Evolutionary conservation across 306 rosid species (phyloP).

Genomic region (Corylus americana): DNA sequence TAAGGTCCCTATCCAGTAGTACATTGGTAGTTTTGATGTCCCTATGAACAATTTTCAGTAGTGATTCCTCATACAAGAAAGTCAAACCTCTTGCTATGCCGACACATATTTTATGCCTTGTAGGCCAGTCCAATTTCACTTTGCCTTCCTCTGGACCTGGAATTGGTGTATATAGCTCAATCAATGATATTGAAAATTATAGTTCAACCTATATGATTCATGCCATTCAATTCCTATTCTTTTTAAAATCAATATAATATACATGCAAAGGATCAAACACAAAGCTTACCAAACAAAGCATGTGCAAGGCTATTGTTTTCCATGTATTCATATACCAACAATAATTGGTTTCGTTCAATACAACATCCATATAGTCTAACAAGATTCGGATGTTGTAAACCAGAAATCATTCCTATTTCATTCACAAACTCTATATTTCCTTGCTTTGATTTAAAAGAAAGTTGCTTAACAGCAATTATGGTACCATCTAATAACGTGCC

Average conservation of each 20-base stretch:
- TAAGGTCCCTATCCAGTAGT: slow-evolving; percentile 59
- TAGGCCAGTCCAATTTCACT: slow-evolving; percentile 57
- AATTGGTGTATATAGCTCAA: background rate
- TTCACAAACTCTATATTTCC: slow-evolving; percentile 31
- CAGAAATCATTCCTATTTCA: slow-evolving; percentile 30
- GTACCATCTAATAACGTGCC: slow-evolving; percentile 25
- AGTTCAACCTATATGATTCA: background rate
- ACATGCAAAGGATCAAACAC: background rate
- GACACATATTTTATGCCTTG: slow-evolving; percentile 63
- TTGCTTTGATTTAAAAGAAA: slow-evolving; percentile 29
- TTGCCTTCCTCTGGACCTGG: slow-evolving; percentile 40
- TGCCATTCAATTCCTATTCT: background rate
- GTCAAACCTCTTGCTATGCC: slow-evolving; percentile 81
- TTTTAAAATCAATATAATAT: background rate
- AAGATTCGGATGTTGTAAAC: slow-evolving; percentile 32
- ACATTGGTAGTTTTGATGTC: slow-evolving; percentile 85
- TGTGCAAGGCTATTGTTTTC: slow-evolving; percentile 30
- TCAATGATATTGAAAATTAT: background rate
- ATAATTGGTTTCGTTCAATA: slow-evolving; percentile 26
- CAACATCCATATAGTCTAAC: slow-evolving; percentile 29
- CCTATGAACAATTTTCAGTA: slow-evolving; percentile 72
- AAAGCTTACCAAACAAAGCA: slow-evolving; percentile 28
- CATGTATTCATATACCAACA: slow-evolving; percentile 12
- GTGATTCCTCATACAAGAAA: slow-evolving; percentile 77
- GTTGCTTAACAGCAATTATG: slow-evolving; percentile 27